Evolutionary conservation across 768 basidiomycete genomes (phyloP).

Genomic region (Coprinopsis marcescibilis): DNA sequence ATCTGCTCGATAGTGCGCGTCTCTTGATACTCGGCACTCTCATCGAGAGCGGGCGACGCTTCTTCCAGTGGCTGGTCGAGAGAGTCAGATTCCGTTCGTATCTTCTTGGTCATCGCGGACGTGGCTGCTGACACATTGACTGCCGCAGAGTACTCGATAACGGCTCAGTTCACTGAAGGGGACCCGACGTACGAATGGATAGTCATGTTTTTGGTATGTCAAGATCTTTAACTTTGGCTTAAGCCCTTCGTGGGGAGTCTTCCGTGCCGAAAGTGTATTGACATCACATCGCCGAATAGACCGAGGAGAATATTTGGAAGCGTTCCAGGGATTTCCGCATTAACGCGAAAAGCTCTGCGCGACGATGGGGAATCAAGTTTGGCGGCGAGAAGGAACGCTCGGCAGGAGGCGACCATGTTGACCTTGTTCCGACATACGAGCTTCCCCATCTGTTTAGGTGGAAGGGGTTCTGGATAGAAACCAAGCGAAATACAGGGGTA

Average conservation of each 20-base stretch:
- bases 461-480: constrained; percentile 35
- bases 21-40: constrained; percentile 31
- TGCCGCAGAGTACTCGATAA: constrained; percentile 34
- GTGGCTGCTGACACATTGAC: neutral
- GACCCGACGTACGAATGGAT: constrained; percentile 49
- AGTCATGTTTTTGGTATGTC: constrained; percentile 34
- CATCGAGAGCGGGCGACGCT: constrained; percentile 33
- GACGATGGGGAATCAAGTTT: constrained; percentile 32
- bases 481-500: constrained; percentile 19
- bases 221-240: neutral
- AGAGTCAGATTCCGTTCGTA: constrained; percentile 34
- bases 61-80: constrained; percentile 30
- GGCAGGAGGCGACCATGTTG: constrained; percentile 24
- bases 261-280: too few species aligned
- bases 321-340: constrained; percentile 36
- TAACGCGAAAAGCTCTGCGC: constrained; percentile 31
- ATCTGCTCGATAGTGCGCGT: constrained; percentile 22
- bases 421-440: constrained; percentile 36
- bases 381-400: constrained; percentile 6
- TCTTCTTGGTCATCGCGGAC: neutral
- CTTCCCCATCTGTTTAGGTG: constrained; percentile 35
- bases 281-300: constrained; percentile 26
- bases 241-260: neutral
- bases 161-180: constrained; percentile 40
- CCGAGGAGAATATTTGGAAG: constrained; percentile 38